A percentile compares a stretch with the other conserved stretches of the same genome.
Evolutionary conservation across 169 alveolate species (phyloP).

Genomic region (Blepharisma undulans): DNA sequence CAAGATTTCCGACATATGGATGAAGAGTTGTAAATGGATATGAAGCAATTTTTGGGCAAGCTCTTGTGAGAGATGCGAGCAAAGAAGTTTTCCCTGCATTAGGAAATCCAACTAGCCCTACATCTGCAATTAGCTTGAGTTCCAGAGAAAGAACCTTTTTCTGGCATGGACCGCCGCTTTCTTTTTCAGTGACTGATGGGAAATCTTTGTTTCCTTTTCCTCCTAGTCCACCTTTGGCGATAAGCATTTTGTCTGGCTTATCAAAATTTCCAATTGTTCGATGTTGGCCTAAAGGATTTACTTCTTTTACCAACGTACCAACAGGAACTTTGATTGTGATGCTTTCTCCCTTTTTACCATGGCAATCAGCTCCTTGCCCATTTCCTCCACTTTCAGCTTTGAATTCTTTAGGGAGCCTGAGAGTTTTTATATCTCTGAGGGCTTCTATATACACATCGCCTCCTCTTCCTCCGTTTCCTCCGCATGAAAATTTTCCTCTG

Average conservation of each 20-base stretch:
- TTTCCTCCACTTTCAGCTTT: constrained; percentile 79
- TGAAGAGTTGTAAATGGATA: constrained; percentile 88
- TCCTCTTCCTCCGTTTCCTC: constrained; percentile 95
- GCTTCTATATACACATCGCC: constrained; percentile 85
- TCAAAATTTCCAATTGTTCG: constrained; percentile 10
- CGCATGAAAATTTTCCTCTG: constrained; percentile 89
- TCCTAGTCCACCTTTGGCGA: constrained; percentile 92
- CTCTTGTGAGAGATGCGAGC: constrained; percentile 55
- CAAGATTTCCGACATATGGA: constrained; percentile 78
- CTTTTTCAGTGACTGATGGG: constrained; percentile 67
- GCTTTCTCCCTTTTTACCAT: constrained; percentile 88
- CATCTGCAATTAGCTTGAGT: constrained; percentile 83
- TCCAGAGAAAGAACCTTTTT: constrained; percentile 56
- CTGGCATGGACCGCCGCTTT: constrained; percentile 77
- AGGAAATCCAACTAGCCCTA: constrained; percentile 92
- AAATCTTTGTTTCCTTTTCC: constrained; percentile 89
- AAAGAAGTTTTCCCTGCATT: constrained; percentile 89
- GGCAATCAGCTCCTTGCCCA: constrained; percentile 67
- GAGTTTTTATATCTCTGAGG: constrained; percentile 67
- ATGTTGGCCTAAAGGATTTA: constrained; percentile 47
- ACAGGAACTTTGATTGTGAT: constrained; percentile 82
- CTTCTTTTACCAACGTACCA: constrained; percentile 87
- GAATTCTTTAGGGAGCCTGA: constrained; percentile 69
- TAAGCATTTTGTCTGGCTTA: constrained; percentile 53
- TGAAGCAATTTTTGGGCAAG: constrained; percentile 86